Evolutionary conservation across 2,329 filamentous ascomycete genomes (phyloP), one percentile per base, ranked within the genome.

Genomic region (Ceratocystis lukuohia): DNA sequence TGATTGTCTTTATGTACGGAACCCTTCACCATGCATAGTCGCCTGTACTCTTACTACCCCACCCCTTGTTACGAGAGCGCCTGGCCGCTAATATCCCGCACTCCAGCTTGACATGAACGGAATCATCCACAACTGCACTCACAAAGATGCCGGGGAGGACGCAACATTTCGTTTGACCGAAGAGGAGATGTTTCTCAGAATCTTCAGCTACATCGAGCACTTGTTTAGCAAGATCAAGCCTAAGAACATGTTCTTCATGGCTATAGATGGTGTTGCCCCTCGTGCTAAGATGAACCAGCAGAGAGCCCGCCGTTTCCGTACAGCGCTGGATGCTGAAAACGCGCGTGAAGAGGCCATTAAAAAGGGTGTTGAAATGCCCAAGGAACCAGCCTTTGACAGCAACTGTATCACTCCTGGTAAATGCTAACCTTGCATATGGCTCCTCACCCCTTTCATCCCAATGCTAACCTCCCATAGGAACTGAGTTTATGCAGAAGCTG

Each of bases 251-350:
- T 99, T 99, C 79, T 99, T 96, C 80, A 99, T 99, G 94, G 95
- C 94, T 63, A 94, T 99, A 70, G 94, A 99, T 73, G 94, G 94
- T 72, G 95, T 99, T 69, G 94, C 94, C 25, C 95, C 94, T 20
- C 88, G 94, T 72, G 94, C 94, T 71, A 99, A 99, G 82, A 99
- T 99, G 94, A 99, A 99, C 76, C 94, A 99, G 77, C 94, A 99
- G 78, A 90, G 94, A 71, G 89, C 94, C 67, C 87, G 94, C 73
- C 88, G 94, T 74, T 99, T 99, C 76, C 85, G 94, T 73, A 97
- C 94, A 28, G 94, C 94, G 50, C 80, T 96, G 63, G 95, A 99
- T 73, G 89, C 84, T 66, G 94, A 99, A 75, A 83, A 84, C 71
- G 91, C 92, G 68, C 88, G 90, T 75, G 91, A 97, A 68, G 96